Evolutionary conservation across 345 rosid species (phyloP), one percentile per base, ranked within the genome.

Genomic region (Acer saccharum): DNA sequence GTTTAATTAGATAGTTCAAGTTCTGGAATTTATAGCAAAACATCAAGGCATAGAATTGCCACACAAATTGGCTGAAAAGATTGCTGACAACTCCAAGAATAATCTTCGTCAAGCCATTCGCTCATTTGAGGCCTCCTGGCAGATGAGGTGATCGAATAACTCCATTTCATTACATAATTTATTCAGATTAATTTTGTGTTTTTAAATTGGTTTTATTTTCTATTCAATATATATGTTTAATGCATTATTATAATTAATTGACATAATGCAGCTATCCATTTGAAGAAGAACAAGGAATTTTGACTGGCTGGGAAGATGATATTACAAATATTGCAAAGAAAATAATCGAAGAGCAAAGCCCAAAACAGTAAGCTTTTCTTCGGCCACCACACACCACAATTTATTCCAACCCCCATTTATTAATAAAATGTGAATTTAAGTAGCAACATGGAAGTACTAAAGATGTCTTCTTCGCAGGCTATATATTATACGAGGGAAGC

Each of bases 51-150:
- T 85, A 79, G 18, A 75, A 35, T 20, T 90, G 74, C 87, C 91
- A 0, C 57, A 4, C 29, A 20, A 66, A 66, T 80, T 90, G 16
- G 90, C 88, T 0, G 83, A 85, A 60, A 87, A 74, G 68, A 82
- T 89, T 10, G 87, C 89, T 12, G 71, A 71, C 13, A 69, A 78
- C 3, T 84, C 92, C 14, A 87, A 84, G 81, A 88, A 90, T 54
- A 87, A 88, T 78, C 87, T 90, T 18, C 89, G 90, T 20, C 94
- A 90, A 82, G 92, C 94, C 48, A 84, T 90, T 79, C 92, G 89
- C 43, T 88, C 92, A 10, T 86, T 88, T 7, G 92, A 90, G 79
- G 94, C 94, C 32, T 79, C 87, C 44, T 79, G 86, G 77, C 82
- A 64, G 18, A 76, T 74, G 65, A 76, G 90, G 91, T 82, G 73